Evolutionary conservation across 257 asterid genomes (phyloP), one percentile per base, ranked within the genome.

Genomic region (Echium plantagineum): DNA sequence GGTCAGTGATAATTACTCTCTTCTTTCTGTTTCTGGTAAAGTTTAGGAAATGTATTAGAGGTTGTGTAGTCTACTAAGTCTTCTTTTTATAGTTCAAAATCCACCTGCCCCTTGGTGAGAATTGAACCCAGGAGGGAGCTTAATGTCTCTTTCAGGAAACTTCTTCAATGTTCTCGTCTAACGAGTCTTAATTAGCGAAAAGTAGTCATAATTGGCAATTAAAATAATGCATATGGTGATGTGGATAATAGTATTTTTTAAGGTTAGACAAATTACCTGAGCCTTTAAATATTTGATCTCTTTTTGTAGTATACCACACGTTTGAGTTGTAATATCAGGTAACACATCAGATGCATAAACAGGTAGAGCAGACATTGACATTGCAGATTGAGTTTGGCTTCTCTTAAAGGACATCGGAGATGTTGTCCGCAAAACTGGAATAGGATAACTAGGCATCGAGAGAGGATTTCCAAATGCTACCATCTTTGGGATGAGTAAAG

Each of bases 201-300:
- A 42, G 5, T 10, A 42, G 17, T 42, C 49, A 42, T 10, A 13
- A 12, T 42, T 13, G 17, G 5, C 16, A 42, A 42, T 12, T 42
- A 4, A 42, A 42, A 42, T 42, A 10, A 42, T 42, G 5, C 1
- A 42, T 12, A 42, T 12, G 49, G 16, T 35, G 66, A 62, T 15
- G n/a, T n/a, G 18, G 22, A 15, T 53, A n/a, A 53, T 19, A 19
- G 15, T 19, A 32, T 51, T 26, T n/a, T n/a, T 16, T 51, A 9
- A 0, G 15, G n/a, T 52, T n/a, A 26, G 24, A 24, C 15, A 24
- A 28, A 53, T 64, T 74, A 89, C 97, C 90, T 85, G 89, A 73
- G 78, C 83, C 79, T 70, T 87, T 54, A 90, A 71, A 72, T 69
- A 70, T 73, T 71, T 83, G 66, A 83, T 80, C 79, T 90, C 97